phyloP scores from a whole-genome alignment of 352 stramenopile species.

The Pythium pyrilobum region DNA sequence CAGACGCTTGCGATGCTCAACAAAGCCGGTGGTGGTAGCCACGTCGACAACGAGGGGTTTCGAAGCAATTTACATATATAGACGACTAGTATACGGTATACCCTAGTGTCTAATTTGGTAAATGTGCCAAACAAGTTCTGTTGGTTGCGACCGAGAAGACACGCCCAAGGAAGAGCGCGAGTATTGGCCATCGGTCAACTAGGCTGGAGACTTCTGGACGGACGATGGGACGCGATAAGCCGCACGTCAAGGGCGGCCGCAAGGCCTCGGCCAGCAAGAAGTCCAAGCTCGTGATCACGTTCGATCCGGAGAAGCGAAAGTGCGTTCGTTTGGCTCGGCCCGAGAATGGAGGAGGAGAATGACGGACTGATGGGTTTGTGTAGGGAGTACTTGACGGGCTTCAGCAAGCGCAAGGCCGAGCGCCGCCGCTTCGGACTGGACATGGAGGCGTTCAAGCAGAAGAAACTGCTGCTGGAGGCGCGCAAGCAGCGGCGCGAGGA shows the following conservation, averaged over 20 bases:
- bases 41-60: too few species aligned
- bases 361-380: neutral
- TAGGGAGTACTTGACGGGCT: conserved; percentile 82
- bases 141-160: too few species aligned
- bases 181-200: too few species aligned
- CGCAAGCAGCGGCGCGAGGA: conserved; percentile 81
- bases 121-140: too few species aligned
- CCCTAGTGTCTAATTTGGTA: too few species aligned
- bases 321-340: conserved; percentile 21
- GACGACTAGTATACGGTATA: neutral
- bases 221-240: conserved; percentile 23
- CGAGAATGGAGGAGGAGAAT: neutral
- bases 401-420: conserved; percentile 86
- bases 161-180: too few species aligned
- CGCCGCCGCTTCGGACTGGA: conserved; percentile 79
- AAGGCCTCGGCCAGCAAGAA: conserved; percentile 64
- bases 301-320: conserved; percentile 85
- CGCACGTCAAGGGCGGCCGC: conserved; percentile 15
- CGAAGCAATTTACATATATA: too few species aligned
- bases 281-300: conserved; percentile 84
- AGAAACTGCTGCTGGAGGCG: conserved; percentile 73
- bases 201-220: too few species aligned
- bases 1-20: too few species aligned
- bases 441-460: conserved; percentile 88
- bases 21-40: too few species aligned